These are phyloP conservation scores for Tricladium varicosporioides DNA, from an alignment of 2,329 filamentous ascomycete genomes.

Conservation along the genomic window DNA sequence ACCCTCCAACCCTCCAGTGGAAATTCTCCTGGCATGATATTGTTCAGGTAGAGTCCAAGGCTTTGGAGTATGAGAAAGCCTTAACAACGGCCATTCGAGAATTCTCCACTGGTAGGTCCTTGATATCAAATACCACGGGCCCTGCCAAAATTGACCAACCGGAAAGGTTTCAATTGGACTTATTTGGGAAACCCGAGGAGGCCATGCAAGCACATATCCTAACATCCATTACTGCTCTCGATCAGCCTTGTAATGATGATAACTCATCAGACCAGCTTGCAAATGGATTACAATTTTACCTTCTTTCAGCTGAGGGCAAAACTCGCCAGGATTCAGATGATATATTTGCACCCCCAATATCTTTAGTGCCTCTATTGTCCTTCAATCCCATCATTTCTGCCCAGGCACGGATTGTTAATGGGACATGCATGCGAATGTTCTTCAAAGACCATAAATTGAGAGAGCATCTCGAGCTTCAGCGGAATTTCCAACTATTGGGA, in stretches of 20 bases:
- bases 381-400: conserved; percentile 71
- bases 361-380: conserved; percentile 65
- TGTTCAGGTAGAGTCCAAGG: conserved; percentile 58
- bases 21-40: conserved; percentile 71
- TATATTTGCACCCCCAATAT: conserved; percentile 32
- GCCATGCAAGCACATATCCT: conserved; percentile 48
- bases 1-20: conserved; percentile 63
- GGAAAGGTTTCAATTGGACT: conserved; percentile 29
- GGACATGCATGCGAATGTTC: conserved; percentile 71
- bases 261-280: conserved; percentile 23
- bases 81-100: conserved; percentile 36
- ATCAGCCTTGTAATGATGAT: conserved; percentile 36
- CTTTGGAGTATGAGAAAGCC: conserved; percentile 50
- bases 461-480: conserved; percentile 71
- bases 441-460: conserved; percentile 72
- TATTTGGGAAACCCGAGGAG: conserved; percentile 48
- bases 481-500: conserved; percentile 78
- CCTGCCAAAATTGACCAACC: background rate
- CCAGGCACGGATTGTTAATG: conserved; percentile 76
- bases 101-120: conserved; percentile 11
- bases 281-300: conserved; percentile 21
- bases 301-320: conserved; percentile 12
- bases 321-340: conserved; percentile 14
- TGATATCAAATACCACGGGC: too few relatives aligned
- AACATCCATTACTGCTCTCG: conserved; percentile 48